Base-by-base conservation (phyloP, 1,284 basidiomycete genomes). In the Irpex lacteus region DNA sequence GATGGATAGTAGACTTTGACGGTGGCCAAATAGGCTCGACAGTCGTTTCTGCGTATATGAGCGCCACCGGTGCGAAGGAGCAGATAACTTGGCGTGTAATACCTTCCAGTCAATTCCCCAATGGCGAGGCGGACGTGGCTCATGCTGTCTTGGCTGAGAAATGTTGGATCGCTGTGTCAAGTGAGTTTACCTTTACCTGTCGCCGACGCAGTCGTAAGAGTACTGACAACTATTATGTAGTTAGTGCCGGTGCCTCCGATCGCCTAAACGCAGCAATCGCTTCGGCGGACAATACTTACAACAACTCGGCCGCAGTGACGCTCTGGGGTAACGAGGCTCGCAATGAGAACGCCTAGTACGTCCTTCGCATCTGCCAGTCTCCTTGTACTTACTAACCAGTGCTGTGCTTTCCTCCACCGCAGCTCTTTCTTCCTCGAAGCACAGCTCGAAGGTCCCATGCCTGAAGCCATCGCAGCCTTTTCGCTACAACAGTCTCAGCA, bases 401-500 rank as follows among this genome's bases (percentile, higher is more conserved):
- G 19, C 44, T 59, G 19, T 37, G 54, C 2, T 40, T 65, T n/a
- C 8, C 26, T 3, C 26, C 26, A 26, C 26, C 40, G 19, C 19
- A 59, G 40, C 6, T 59, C 37, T 7, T 47, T 13, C 19, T 59
- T 59, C 34, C 18, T 59, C 21, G 11, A 40, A 38, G 13, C 34
- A 6, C 50, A 60, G 59, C 44, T 64, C 47, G 36, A 52, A 54
- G 21, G 8, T 2, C 60, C 68, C 4, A 64, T 73, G 37, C 38
- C 60, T 7, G 60, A 60, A 26, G 63, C 64, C 7, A 62, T 68
- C 8, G 40, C 60, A 18, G 36, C 38, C 7, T 80, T 83, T 61
- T 75, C 80, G 7, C 49, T 75, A 9, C 70, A 77, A 60, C 75
- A 79, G 52, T 76, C 79, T 1, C 68, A 66, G n/a, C 73, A 74